phyloP scores from a whole-genome alignment of 2,329 filamentous ascomycete species.

The Microcyclosporella mali region DNA sequence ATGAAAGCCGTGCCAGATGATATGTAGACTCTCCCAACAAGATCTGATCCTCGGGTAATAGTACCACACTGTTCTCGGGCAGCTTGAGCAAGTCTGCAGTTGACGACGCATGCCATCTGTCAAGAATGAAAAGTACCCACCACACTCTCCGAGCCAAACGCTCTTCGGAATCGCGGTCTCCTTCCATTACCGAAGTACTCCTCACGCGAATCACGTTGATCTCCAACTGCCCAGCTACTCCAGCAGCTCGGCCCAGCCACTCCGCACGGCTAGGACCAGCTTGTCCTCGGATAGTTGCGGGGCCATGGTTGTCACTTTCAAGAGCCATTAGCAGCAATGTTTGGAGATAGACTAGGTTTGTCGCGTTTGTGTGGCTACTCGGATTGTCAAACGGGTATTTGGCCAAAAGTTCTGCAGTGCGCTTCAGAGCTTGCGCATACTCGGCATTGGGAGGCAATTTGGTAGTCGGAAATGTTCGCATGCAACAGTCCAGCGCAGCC shows the following conservation, averaged over 20 bases:
- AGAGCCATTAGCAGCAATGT: slow-evolving; percentile 61
- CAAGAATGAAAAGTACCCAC: slow-evolving; percentile 66
- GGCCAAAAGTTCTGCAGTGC: slow-evolving; percentile 39
- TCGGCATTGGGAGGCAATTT: slow-evolving; percentile 30
- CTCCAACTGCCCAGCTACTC: slow-evolving; percentile 59
- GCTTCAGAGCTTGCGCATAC: slow-evolving; percentile 35
- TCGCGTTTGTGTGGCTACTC: slow-evolving; percentile 35
- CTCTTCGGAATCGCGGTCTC: slow-evolving; percentile 55
- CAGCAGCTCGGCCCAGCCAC: slow-evolving; percentile 60
- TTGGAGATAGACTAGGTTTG: slow-evolving; percentile 56
- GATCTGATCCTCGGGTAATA: slow-evolving; percentile 53
- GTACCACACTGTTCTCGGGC: slow-evolving; percentile 55
- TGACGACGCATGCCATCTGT: slow-evolving; percentile 67
- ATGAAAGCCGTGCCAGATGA: slow-evolving; percentile 58
- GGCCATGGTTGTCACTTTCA: slow-evolving; percentile 55
- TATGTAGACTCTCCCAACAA: slow-evolving; percentile 59
- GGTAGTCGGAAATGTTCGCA: slow-evolving; percentile 48
- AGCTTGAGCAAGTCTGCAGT: slow-evolving; percentile 58
- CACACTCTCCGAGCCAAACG: slow-evolving; percentile 59
- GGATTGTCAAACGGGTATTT: slow-evolving; percentile 42
- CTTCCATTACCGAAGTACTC: slow-evolving; percentile 38
- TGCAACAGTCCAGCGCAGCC: slow-evolving; percentile 55
- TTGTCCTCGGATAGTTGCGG: slow-evolving; percentile 41
- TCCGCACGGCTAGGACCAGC: slow-evolving; percentile 45
- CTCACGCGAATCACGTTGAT: slow-evolving; percentile 46